These are phyloP conservation scores for Umbelopsis sp. DNA, from an alignment of 192 early-diverging fungal genomes.

Conservation along the genomic window DNA sequence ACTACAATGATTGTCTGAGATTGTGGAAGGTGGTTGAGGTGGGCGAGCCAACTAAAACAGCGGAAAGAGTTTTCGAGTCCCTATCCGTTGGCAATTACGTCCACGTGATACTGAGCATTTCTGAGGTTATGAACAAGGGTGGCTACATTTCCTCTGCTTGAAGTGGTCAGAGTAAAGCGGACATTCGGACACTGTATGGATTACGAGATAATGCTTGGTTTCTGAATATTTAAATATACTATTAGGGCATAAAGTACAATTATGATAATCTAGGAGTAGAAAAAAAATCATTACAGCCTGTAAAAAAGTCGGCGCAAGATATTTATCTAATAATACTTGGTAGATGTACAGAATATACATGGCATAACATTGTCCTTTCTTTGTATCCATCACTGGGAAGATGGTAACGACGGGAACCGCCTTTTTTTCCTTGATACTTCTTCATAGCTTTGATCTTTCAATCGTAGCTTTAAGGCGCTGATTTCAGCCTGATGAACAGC, in stretches of 20 bases:
- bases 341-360: slow-evolving; percentile 7
- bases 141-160: no score
- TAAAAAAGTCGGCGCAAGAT: neutral
- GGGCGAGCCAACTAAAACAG: neutral
- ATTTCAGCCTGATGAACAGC: neutral
- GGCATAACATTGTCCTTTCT: neutral
- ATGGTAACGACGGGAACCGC: neutral
- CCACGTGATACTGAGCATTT: no score
- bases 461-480: neutral
- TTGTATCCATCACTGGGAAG: neutral
- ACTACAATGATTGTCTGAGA: neutral
- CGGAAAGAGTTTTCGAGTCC: neutral
- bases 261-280: neutral
- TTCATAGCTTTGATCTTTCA: neutral
- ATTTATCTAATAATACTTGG: neutral
- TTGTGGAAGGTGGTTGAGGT: neutral
- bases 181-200: no score
- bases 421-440: neutral
- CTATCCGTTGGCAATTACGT: no score
- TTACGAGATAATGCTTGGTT: no score
- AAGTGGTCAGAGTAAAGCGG: no score
- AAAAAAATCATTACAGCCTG: slow-evolving; percentile 3
- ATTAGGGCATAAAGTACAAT: neutral
- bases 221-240: neutral
- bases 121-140: no score